These are phyloP conservation scores for Lactarius pseudohatsudake DNA, from an alignment of 768 basidiomycete species.

Conservation along the genomic window DNA sequence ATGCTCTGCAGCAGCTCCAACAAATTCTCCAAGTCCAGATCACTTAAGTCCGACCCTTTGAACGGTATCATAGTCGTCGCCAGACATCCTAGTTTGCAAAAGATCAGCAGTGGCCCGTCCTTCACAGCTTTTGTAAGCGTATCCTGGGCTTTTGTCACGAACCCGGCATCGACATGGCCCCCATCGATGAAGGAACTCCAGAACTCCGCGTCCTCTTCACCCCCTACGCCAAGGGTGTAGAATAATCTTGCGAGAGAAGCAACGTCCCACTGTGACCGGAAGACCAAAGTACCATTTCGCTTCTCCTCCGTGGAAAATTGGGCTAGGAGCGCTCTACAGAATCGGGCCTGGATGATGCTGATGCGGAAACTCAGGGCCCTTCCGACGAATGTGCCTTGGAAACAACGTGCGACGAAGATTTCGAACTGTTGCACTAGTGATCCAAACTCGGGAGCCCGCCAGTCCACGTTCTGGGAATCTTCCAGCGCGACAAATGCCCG, in stretches of 20 bases:
- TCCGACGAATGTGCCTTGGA: not conserved
- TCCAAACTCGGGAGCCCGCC: not conserved
- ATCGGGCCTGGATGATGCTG: not conserved
- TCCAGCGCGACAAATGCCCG: not conserved
- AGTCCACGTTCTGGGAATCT: constrained; percentile 1
- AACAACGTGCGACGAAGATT: not conserved
- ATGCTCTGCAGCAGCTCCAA: not conserved
- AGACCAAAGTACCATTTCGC: not conserved
- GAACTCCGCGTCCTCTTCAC: not conserved
- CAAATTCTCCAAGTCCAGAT: not conserved
- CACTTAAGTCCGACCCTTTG: not conserved
- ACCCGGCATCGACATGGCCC: not conserved
- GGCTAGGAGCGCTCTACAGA: not conserved
- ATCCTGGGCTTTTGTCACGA: not conserved
- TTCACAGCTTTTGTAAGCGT: not conserved
- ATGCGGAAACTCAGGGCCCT: not conserved
- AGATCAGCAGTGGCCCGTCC: constrained; percentile 10
- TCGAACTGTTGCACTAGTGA: not conserved
- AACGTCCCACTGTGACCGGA: not conserved
- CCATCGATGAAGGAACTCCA: not conserved
- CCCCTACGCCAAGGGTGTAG: not conserved
- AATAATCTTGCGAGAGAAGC: not conserved
- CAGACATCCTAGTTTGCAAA: not conserved
- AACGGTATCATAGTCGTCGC: not conserved
- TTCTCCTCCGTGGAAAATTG: not conserved